Conservation (phyloP, 2,329 filamentous ascomycete genomes). For the Diaporthe aspalathi region DNA sequence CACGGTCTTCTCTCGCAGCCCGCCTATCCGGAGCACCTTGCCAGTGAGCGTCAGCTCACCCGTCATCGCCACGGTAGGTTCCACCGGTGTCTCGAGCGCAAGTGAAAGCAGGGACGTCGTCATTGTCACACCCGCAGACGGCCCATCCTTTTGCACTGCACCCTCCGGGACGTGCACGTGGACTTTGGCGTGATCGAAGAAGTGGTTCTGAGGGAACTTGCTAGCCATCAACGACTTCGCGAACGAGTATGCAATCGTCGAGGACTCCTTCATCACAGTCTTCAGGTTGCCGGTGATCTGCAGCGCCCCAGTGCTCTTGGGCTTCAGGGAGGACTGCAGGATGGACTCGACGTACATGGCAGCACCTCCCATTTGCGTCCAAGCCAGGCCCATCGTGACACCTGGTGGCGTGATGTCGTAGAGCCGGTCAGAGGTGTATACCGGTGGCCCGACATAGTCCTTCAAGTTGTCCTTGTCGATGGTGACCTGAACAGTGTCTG, state of each 20-base stretch:
- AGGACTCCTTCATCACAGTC: constrained; percentile 98
- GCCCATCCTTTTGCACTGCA: constrained; percentile 93
- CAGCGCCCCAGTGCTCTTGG: constrained; percentile 79
- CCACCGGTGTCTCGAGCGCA: constrained; percentile 80
- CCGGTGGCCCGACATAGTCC: constrained; percentile 94
- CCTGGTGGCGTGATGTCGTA: constrained; percentile 95
- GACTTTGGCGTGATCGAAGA: constrained; percentile 95
- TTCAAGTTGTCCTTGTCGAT: constrained; percentile 93
- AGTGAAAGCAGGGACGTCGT: constrained; percentile 90
- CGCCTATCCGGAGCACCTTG: constrained; percentile 95
- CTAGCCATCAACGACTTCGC: constrained; percentile 89
- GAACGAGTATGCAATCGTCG: constrained; percentile 94
- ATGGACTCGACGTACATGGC: constrained; percentile 98
- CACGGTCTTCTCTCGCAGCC: constrained; percentile 95
- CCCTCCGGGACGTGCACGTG: constrained; percentile 98
- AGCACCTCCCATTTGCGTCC: constrained; percentile 96
- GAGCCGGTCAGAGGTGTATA: constrained; percentile 94
- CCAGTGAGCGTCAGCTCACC: constrained; percentile 96
- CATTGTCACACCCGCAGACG: constrained; percentile 97
- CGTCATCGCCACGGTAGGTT: constrained; percentile 95
- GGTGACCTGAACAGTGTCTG: constrained; percentile 84
- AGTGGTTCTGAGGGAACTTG: constrained; percentile 88
- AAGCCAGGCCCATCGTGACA: constrained; percentile 97
- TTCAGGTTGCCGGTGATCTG: constrained; percentile 96
- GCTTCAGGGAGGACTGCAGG: constrained; percentile 82